These are phyloP conservation scores for Amphibolis antarctica DNA, from an alignment of 106 monocot genomes.

Conservation along the genomic window DNA sequence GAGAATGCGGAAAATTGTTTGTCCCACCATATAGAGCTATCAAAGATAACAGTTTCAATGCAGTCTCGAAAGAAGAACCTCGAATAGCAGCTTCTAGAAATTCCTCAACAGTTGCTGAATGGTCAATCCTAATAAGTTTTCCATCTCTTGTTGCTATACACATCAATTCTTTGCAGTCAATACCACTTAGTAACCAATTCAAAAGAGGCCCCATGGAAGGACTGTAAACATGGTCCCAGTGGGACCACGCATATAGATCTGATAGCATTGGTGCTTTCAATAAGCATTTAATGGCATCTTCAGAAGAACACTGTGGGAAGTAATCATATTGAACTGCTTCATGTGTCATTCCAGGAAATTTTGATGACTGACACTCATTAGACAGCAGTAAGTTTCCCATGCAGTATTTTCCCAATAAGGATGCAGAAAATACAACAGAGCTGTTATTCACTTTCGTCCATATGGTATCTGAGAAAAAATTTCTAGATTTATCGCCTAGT, in stretches of 20 bases:
- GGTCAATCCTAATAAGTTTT: slow-evolving; percentile 63
- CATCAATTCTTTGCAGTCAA: slow-evolving; percentile 30
- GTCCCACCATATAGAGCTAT: slow-evolving; percentile 53
- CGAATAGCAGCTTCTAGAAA: slow-evolving; percentile 77
- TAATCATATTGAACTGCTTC: slow-evolving; percentile 6
- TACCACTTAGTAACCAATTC: slow-evolving; percentile 50
- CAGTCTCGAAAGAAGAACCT: slow-evolving; percentile 51
- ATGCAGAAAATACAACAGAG: slow-evolving; percentile 46
- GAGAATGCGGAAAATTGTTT: slow-evolving; percentile 45
- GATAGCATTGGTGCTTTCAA: slow-evolving; percentile 76
- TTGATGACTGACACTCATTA: slow-evolving; percentile 6
- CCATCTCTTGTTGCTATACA: slow-evolving; percentile 81
- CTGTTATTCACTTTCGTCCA: slow-evolving; percentile 21
- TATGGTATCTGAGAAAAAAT: slow-evolving; percentile 14
- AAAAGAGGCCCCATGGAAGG: slow-evolving; percentile 67
- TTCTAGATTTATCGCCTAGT: slow-evolving; percentile 24
- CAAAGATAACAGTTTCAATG: slow-evolving; percentile 75
- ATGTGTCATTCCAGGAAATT: background rate
- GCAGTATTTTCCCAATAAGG: slow-evolving; percentile 39
- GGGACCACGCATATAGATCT: slow-evolving; percentile 80
- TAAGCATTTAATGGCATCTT: slow-evolving; percentile 71
- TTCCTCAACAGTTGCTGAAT: slow-evolving; percentile 55
- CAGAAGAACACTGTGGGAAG: slow-evolving; percentile 21
- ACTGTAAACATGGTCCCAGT: slow-evolving; percentile 78
- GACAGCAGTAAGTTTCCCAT: slow-evolving; percentile 4